These are phyloP conservation scores for Saccharomyces hybrid DNA, from an alignment of 1,139 yeast genomes.

Conservation along the genomic window DNA sequence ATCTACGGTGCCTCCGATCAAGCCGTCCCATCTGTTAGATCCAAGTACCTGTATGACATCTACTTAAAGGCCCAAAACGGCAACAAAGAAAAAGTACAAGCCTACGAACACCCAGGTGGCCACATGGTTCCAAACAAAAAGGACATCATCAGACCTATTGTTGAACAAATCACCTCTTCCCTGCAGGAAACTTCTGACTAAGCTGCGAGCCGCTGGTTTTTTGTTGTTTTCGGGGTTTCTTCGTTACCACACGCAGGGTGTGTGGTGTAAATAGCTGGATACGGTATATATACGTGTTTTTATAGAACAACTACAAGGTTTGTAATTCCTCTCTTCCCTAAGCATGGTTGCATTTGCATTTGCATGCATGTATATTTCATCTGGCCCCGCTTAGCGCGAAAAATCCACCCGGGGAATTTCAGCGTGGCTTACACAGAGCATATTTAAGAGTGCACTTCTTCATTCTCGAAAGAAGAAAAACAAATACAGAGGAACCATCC, in stretches of 20 bases:
- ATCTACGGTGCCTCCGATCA: slow-evolving; percentile 42
- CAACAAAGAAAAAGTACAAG: slow-evolving; percentile 33
- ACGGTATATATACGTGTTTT: no score
- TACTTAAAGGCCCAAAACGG: slow-evolving; percentile 30
- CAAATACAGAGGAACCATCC: neutral
- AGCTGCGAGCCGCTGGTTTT: neutral
- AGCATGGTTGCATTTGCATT: no score
- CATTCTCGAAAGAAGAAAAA: neutral
- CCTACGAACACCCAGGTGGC: slow-evolving; percentile 73
- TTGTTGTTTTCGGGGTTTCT: neutral
- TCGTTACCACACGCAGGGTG: neutral
- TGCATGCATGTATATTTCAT: neutral
- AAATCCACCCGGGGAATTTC: neutral
- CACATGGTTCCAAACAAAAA: slow-evolving; percentile 77
- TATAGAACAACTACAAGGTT: no score
- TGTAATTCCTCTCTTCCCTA: neutral
- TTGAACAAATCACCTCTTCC: slow-evolving; percentile 31
- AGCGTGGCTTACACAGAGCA: neutral
- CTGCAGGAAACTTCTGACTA: slow-evolving; percentile 6
- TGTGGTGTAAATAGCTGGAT: neutral
- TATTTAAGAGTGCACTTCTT: neutral
- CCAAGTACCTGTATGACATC: slow-evolving; percentile 40
- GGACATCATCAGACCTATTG: slow-evolving; percentile 39
- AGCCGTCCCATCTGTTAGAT: slow-evolving; percentile 48
- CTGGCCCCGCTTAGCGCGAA: neutral